Evolutionary conservation across 2,329 filamentous ascomycete genomes (phyloP).

Genomic region (Trichoderma arundinaceum): DNA sequence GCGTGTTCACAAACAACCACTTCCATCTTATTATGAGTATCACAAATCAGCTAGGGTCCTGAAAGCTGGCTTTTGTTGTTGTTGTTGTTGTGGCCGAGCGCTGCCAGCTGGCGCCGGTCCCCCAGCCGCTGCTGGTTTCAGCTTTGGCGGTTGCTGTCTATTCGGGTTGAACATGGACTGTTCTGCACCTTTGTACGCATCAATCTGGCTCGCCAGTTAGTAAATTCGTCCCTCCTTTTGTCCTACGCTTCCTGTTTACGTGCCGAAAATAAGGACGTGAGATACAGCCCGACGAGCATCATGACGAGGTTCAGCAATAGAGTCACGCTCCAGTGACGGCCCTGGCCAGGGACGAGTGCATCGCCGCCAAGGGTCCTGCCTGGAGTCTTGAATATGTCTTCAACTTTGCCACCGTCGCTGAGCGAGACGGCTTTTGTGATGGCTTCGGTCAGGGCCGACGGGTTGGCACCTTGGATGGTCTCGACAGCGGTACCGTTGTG

Average conservation of each 20-base stretch:
- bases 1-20: background rate
- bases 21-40: constrained; percentile 8
- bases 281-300: constrained; percentile 62
- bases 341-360: constrained; percentile 34
- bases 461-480: constrained; percentile 82
- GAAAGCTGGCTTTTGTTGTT: constrained; percentile 48
- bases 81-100: constrained; percentile 40
- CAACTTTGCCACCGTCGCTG: constrained; percentile 49
- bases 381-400: constrained; percentile 57
- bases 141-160: constrained; percentile 41
- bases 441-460: constrained; percentile 73
- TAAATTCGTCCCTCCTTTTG: constrained; percentile 21
- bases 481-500: constrained; percentile 74
- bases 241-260: constrained; percentile 40
- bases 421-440: constrained; percentile 73
- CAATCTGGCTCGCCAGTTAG: constrained; percentile 53
- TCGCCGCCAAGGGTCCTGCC: constrained; percentile 63
- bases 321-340: constrained; percentile 46
- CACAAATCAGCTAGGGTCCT: constrained; percentile 62
- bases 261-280: constrained; percentile 66
- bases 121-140: constrained; percentile 17
- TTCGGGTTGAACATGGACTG: constrained; percentile 64
- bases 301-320: constrained; percentile 51
- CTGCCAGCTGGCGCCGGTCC: constrained; percentile 32
- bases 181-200: constrained; percentile 66